A percentile compares a stretch with the other conserved stretches of the same genome.
Evolutionary conservation across 1,139 yeast genomes (phyloP).

Genomic region (Blastobotrys persicus): DNA sequence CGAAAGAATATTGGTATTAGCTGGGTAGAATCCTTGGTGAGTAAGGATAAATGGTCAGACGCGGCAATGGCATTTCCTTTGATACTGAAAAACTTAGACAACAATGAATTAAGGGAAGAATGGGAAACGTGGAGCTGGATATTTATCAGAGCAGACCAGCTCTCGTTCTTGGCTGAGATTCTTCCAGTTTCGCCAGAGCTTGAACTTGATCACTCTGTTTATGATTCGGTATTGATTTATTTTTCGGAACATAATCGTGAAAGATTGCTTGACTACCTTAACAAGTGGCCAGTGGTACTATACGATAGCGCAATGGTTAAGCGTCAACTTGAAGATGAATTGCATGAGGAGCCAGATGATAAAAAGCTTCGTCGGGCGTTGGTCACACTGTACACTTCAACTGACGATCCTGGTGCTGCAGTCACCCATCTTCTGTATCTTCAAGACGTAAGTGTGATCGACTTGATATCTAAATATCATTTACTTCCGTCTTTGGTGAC

Average conservation of each 20-base stretch:
- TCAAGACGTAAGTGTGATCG: conserved; percentile 54
- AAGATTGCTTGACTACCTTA: conserved; percentile 43
- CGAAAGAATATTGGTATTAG: conserved; percentile 61
- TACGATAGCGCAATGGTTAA: conserved; percentile 52
- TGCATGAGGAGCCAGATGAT: conserved; percentile 33
- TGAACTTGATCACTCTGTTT: conserved; percentile 44
- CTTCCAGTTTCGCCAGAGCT: conserved; percentile 51
- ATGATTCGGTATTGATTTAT: conserved; percentile 51
- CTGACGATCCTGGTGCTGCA: conserved; percentile 61
- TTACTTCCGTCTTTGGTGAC: conserved; percentile 50
- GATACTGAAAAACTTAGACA: conserved; percentile 40
- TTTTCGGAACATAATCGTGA: conserved; percentile 45
- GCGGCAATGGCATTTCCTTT: conserved; percentile 52
- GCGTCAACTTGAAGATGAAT: conserved; percentile 46
- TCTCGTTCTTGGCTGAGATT: conserved; percentile 47
- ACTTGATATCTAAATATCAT: conserved; percentile 60
- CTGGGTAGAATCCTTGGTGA: conserved; percentile 57
- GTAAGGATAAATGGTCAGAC: conserved; percentile 50
- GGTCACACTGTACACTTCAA: conserved; percentile 54
- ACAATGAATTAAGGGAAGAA: conserved; percentile 34
- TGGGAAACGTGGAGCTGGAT: conserved; percentile 69
- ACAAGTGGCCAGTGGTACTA: conserved; percentile 58
- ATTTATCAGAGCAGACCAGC: conserved; percentile 52
- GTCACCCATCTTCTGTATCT: conserved; percentile 57
- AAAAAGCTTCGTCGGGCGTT: conserved; percentile 47